These are phyloP conservation scores for Chrysosporium queenslandicum DNA, from an alignment of 2,329 filamentous ascomycete genomes.

Conservation along the genomic window DNA sequence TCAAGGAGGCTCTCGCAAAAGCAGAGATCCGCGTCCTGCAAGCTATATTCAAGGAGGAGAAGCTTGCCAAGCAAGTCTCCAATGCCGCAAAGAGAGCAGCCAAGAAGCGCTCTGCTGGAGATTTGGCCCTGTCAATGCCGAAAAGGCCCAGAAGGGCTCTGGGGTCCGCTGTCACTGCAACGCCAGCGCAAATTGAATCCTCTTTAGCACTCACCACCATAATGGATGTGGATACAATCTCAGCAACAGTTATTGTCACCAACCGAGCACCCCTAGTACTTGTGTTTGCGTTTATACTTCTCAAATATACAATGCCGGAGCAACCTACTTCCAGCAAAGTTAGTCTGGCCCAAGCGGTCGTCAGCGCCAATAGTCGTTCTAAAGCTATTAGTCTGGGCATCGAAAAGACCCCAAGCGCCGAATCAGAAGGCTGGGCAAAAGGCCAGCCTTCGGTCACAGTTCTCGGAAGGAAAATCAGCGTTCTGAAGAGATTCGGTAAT, in stretches of 20 bases:
- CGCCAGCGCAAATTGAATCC: slow-evolving; percentile 29
- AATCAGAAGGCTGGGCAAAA: slow-evolving; percentile 61
- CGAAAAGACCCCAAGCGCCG: slow-evolving; percentile 53
- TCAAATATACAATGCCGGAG: slow-evolving; percentile 74
- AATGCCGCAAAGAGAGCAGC: slow-evolving; percentile 48
- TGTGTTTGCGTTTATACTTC: slow-evolving; percentile 63
- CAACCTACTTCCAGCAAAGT: slow-evolving; percentile 76
- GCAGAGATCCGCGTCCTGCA: slow-evolving; percentile 37
- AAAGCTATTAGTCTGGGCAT: slow-evolving; percentile 69
- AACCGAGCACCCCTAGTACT: slow-evolving; percentile 75
- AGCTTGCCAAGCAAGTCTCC: slow-evolving; percentile 47
- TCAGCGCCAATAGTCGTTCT: slow-evolving; percentile 67
- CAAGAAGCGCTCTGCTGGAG: slow-evolving; percentile 45
- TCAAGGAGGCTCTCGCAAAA: slow-evolving; percentile 44
- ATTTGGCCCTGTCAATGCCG: slow-evolving; percentile 29
- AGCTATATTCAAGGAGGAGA: slow-evolving; percentile 42
- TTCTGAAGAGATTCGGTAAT: slow-evolving; percentile 71
- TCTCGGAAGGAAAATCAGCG: slow-evolving; percentile 62
- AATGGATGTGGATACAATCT: slow-evolving; percentile 47
- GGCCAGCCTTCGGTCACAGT: slow-evolving; percentile 65
- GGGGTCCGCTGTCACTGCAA: slow-evolving; percentile 12
- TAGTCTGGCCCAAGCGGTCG: slow-evolving; percentile 72
- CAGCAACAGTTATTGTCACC: slow-evolving; percentile 52
- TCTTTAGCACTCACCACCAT: slow-evolving; percentile 27
- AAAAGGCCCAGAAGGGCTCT: slow-evolving; percentile 24